A percentile compares a stretch with the other conserved stretches of the same genome.
Evolutionary conservation across 164 flowering plant species (phyloP).

Genomic region (Platanus orientalis): DNA sequence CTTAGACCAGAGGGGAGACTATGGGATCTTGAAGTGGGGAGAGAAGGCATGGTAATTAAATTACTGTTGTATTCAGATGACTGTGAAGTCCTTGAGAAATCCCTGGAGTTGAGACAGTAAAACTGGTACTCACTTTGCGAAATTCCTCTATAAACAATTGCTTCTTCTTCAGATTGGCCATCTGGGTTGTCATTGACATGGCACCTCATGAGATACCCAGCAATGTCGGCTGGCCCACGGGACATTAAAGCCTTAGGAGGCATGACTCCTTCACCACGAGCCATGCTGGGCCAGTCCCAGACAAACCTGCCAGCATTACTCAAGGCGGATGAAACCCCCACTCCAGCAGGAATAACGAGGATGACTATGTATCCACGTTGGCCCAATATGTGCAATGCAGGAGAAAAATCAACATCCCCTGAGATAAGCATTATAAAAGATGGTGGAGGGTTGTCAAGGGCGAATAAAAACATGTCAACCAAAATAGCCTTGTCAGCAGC

Average conservation of each 20-base stretch:
- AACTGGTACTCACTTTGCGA: slow-evolving; percentile 23
- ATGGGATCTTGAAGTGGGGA: slow-evolving; percentile 44
- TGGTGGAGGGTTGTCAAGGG: slow-evolving; percentile 93
- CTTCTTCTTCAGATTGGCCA: slow-evolving; percentile 53
- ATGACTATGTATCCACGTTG: slow-evolving; percentile 92
- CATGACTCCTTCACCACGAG: slow-evolving; percentile 86
- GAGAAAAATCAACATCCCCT: slow-evolving; percentile 97
- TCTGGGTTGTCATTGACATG: slow-evolving; percentile 30
- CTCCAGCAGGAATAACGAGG: slow-evolving; percentile 81
- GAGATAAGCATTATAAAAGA: slow-evolving; percentile 89
- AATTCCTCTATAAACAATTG: slow-evolving; percentile 52
- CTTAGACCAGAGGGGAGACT: slow-evolving; percentile 53
- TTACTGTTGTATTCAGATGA: slow-evolving; percentile 47
- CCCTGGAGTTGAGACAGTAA: slow-evolving; percentile 31
- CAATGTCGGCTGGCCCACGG: slow-evolving; percentile 35
- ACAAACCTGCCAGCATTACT: slow-evolving; percentile 87
- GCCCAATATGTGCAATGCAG: slow-evolving; percentile 93
- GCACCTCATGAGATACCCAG: slow-evolving; percentile 38
- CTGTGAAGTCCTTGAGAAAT: slow-evolving; percentile 41
- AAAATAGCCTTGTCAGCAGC: slow-evolving; percentile 98
- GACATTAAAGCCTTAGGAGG: slow-evolving; percentile 46
- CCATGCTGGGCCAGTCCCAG: slow-evolving; percentile 97
- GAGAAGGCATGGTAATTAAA: slow-evolving; percentile 29
- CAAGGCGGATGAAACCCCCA: slow-evolving; percentile 84
- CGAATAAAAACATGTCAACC: slow-evolving; percentile 96